Conservation (phyloP, 2,329 filamentous ascomycete genomes). For the Aureobasidium lini region DNA sequence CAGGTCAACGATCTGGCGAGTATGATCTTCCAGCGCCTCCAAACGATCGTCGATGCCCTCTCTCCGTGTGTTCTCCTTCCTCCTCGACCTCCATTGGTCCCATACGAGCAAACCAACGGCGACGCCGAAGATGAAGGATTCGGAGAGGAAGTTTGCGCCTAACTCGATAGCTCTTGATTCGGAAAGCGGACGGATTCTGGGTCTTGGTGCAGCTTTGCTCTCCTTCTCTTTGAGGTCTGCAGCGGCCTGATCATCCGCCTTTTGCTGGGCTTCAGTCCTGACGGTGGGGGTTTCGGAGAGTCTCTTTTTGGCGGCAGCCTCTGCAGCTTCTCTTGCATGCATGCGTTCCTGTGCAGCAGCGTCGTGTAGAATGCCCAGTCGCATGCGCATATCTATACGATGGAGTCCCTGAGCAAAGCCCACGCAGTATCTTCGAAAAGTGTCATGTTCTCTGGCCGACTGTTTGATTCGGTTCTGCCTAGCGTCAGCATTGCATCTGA, state of each 20-base stretch:
- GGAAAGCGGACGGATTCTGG: conserved; percentile 55
- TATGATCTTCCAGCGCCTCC: conserved; percentile 43
- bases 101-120: conserved; percentile 56
- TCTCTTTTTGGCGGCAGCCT: conserved; percentile 46
- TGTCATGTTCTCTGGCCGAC: conserved; percentile 61
- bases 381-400: conserved; percentile 60
- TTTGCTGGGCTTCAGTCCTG: conserved; percentile 54
- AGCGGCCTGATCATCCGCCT: conserved; percentile 46
- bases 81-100: conserved; percentile 53
- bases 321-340: conserved; percentile 46
- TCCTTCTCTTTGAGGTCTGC: conserved; percentile 35
- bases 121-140: conserved; percentile 59
- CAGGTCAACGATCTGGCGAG: neutral
- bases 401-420: conserved; percentile 57
- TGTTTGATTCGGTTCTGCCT: conserved; percentile 58
- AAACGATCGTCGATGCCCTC: conserved; percentile 55
- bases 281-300: conserved; percentile 47
- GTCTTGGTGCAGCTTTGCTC: conserved; percentile 37
- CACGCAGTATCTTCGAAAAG: conserved; percentile 55
- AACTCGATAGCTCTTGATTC: conserved; percentile 63
- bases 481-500: neutral
- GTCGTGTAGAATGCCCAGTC: conserved; percentile 58
- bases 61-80: conserved; percentile 52
- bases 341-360: conserved; percentile 47
- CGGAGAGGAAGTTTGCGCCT: conserved; percentile 61